A percentile compares a stretch with the other conserved stretches of the same genome.
Conservation (phyloP, 805 yeast species). For the Candida broadrunensis region DNA sequence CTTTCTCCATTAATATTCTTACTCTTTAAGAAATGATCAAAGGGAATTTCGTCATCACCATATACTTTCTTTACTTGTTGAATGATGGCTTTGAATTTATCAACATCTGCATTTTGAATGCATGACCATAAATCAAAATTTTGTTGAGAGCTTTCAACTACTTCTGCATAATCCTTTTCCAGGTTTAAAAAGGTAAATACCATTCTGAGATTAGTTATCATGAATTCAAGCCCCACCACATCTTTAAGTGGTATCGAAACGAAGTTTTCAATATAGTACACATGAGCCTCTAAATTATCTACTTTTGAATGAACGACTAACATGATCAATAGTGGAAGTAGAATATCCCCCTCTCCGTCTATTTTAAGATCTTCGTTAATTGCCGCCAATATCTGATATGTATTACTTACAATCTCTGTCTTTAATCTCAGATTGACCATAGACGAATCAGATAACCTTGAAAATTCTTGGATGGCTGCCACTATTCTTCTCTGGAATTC, state of each 20-base stretch:
- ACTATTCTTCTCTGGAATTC: conserved; percentile 38
- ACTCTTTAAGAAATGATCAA: conserved; percentile 20
- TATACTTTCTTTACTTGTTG: conserved; percentile 6
- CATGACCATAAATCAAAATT: conserved; percentile 57
- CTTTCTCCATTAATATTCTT: conserved; percentile 62
- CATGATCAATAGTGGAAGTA: conserved; percentile 68
- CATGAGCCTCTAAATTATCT: conserved; percentile 55
- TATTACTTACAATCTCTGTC: conserved; percentile 45
- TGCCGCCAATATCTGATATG: conserved; percentile 50
- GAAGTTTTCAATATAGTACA: conserved; percentile 64
- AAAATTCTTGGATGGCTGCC: conserved; percentile 51
- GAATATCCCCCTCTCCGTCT: conserved; percentile 59
- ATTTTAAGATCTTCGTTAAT: neutral
- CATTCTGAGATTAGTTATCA: conserved; percentile 80
- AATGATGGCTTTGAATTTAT: conserved; percentile 12
- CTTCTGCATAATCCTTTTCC: conserved; percentile 29
- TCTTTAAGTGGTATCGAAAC: conserved; percentile 29
- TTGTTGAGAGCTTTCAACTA: conserved; percentile 39
- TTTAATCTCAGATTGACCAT: conserved; percentile 45
- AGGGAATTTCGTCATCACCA: conserved; percentile 11
- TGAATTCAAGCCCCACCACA: conserved; percentile 72
- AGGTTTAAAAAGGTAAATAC: conserved; percentile 54
- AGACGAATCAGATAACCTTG: conserved; percentile 39
- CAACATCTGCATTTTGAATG: conserved; percentile 32
- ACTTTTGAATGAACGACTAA: conserved; percentile 66